Percentiles rank a stretch among this genome's conserved stretches.
phyloP scores from a whole-genome alignment of 805 yeast species.

The Hanseniaspora vineae region DNA sequence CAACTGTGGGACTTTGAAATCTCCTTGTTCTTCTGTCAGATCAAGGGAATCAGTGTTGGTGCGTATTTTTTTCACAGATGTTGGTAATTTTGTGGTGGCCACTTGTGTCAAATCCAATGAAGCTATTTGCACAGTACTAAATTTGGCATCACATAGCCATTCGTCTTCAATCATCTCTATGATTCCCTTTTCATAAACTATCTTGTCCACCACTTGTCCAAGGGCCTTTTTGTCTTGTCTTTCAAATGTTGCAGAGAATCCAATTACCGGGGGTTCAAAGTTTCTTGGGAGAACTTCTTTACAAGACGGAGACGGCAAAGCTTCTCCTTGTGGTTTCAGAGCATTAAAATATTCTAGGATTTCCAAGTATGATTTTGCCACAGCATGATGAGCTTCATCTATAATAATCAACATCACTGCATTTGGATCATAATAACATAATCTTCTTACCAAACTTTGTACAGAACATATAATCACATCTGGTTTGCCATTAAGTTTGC shows the following conservation, averaged over 20 bases:
- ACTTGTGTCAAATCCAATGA: constrained; percentile 26
- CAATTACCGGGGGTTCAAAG: constrained; percentile 41
- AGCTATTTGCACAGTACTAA: constrained; percentile 43
- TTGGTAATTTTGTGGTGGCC: no score
- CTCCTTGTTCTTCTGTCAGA: constrained; percentile 23
- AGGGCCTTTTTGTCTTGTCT: constrained; percentile 60
- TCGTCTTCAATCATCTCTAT: constrained; percentile 52
- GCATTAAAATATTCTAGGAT: constrained; percentile 51
- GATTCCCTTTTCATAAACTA: constrained; percentile 57
- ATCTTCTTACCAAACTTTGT: constrained; percentile 41
- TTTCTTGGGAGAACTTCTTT: no score
- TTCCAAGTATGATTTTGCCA: constrained; percentile 50
- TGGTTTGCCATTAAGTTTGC: constrained; percentile 14
- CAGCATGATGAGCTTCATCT: constrained; percentile 91
- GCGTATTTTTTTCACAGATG: not conserved
- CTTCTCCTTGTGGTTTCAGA: no score
- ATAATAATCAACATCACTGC: constrained; percentile 57
- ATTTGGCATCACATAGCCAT: constrained; percentile 57
- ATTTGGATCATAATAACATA: constrained; percentile 45
- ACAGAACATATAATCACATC: constrained; percentile 73
- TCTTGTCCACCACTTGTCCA: constrained; percentile 49
- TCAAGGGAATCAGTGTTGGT: no score
- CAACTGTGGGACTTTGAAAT: constrained; percentile 39
- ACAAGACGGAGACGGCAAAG: no score
- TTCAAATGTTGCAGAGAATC: constrained; percentile 81